These are phyloP conservation scores for Beauveria medogensis DNA, from an alignment of 2,329 filamentous ascomycete species.

Conservation along the genomic window DNA sequence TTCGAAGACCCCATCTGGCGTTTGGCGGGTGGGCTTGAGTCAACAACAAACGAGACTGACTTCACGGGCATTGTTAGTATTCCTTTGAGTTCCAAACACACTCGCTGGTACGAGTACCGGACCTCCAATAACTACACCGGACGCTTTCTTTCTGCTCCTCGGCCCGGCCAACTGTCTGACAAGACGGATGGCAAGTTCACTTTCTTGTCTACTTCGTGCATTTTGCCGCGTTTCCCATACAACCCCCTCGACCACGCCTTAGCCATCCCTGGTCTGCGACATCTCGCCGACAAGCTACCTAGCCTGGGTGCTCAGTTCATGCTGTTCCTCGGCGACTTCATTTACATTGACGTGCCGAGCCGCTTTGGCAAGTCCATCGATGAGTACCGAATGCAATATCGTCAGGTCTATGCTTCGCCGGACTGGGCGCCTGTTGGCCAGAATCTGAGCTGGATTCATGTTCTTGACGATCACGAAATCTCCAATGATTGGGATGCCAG, in stretches of 20 bases:
- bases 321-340: slow-evolving; percentile 81
- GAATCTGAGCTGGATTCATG: slow-evolving; percentile 93
- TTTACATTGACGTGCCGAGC: slow-evolving; percentile 82
- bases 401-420: slow-evolving; percentile 90
- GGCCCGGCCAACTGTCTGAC: slow-evolving; percentile 53
- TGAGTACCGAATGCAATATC: slow-evolving; percentile 84
- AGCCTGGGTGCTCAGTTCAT: slow-evolving; percentile 68
- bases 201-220: slow-evolving; percentile 87
- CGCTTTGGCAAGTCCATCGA: slow-evolving; percentile 64
- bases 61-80: slow-evolving; percentile 68
- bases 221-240: slow-evolving; percentile 87
- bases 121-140: slow-evolving; percentile 84
- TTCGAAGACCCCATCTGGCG: slow-evolving; percentile 58
- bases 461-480: slow-evolving; percentile 95
- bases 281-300: slow-evolving; percentile 66
- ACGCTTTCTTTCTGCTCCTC: slow-evolving; percentile 70
- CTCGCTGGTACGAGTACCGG: slow-evolving; percentile 72
- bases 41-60: slow-evolving; percentile 69
- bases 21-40: slow-evolving; percentile 53
- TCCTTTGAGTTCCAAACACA: slow-evolving; percentile 53
- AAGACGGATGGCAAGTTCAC: slow-evolving; percentile 66
- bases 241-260: slow-evolving; percentile 75
- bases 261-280: slow-evolving; percentile 68
- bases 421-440: slow-evolving; percentile 73
- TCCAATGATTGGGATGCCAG: slow-evolving; percentile 86